Evolutionary conservation across 2,329 filamentous ascomycete species (phyloP).

Genomic region (Neofusicoccum parvum): DNA sequence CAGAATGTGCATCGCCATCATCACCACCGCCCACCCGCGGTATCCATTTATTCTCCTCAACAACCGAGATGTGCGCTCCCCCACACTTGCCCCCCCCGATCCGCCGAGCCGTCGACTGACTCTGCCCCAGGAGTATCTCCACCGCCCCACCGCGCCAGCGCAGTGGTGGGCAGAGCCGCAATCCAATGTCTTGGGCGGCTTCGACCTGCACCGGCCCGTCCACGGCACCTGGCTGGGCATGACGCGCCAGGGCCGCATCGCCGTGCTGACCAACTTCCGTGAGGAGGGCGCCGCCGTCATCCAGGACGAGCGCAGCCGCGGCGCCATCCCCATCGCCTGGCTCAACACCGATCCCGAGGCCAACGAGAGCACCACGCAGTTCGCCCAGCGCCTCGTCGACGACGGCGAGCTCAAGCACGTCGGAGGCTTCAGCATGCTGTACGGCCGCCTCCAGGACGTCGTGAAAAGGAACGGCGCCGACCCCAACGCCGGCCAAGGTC

Average conservation of each 20-base stretch:
- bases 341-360: slow-evolving; percentile 48
- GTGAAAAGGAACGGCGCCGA: slow-evolving; percentile 21
- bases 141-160: slow-evolving; percentile 60
- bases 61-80: slow-evolving; percentile 48
- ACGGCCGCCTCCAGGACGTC: slow-evolving; percentile 56
- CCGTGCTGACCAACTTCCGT: slow-evolving; percentile 66
- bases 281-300: slow-evolving; percentile 51
- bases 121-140: slow-evolving; percentile 58
- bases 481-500: slow-evolving; percentile 31
- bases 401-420: slow-evolving; percentile 58
- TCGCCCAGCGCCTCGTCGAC: slow-evolving; percentile 57
- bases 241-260: slow-evolving; percentile 61
- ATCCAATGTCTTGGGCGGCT: slow-evolving; percentile 60
- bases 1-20: slow-evolving; percentile 52
- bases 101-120: not conserved
- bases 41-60: slow-evolving; percentile 55
- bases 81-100: not conserved
- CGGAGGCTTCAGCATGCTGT: slow-evolving; percentile 65
- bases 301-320: slow-evolving; percentile 54
- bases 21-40: slow-evolving; percentile 51
- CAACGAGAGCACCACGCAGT: slow-evolving; percentile 50
- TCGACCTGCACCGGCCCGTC: slow-evolving; percentile 61
- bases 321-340: slow-evolving; percentile 63
- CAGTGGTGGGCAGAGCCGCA: slow-evolving; percentile 59
- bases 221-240: slow-evolving; percentile 68